Evolutionary conservation across 1,284 basidiomycete species (phyloP).

Genomic region (Microbotryum lychnidis-dioicae): DNA sequence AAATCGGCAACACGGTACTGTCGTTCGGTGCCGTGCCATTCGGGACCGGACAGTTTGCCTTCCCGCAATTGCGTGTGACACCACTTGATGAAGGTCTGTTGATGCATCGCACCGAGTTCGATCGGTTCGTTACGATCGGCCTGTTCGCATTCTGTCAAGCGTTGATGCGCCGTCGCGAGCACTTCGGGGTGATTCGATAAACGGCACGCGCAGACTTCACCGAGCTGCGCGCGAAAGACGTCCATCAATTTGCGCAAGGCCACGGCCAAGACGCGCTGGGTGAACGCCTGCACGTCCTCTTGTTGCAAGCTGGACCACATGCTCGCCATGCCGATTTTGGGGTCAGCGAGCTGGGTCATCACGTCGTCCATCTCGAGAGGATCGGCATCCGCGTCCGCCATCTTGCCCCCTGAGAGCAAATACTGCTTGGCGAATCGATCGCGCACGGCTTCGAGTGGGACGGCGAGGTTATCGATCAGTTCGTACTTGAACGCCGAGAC

Average conservation of each 20-base stretch:
- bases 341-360: not conserved
- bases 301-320: constrained; percentile 15
- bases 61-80: constrained; percentile 18
- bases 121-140: constrained; percentile 27
- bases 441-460: constrained; percentile 17
- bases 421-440: constrained; percentile 22
- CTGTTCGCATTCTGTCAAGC: constrained; percentile 23
- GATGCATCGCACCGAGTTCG: constrained; percentile 25
- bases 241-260: constrained; percentile 27
- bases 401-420: constrained; percentile 18
- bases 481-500: constrained; percentile 29
- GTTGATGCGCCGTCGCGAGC: constrained; percentile 17
- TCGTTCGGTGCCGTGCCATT: constrained; percentile 25
- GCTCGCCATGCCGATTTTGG: constrained; percentile 5
- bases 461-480: constrained; percentile 23
- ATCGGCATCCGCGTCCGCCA: constrained; percentile 16
- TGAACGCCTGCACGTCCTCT: constrained; percentile 19
- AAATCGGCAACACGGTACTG: constrained; percentile 25
- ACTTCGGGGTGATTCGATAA: constrained; percentile 26
- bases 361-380: constrained; percentile 25
- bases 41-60: constrained; percentile 17
- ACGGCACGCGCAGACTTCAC: constrained; percentile 25
- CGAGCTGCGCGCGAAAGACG: constrained; percentile 24
- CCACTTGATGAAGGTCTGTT: constrained; percentile 20
- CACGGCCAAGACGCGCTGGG: constrained; percentile 20